Base-by-base conservation (phyloP, 1,139 yeast species). In the Geotrichum europaeum region DNA sequence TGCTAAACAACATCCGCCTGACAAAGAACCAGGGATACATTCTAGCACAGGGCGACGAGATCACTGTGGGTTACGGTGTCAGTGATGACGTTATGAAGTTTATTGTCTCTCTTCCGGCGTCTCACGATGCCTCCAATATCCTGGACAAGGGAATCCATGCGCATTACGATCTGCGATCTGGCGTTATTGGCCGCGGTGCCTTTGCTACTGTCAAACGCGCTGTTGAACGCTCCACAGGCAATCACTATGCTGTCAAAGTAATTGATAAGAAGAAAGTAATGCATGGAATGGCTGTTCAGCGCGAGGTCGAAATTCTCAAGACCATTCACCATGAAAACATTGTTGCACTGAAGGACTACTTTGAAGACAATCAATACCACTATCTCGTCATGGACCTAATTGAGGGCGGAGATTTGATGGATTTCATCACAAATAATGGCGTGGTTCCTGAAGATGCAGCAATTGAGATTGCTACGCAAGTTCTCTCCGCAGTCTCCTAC, bases 371-470 rank as follows among this genome's bases (percentile, higher is more conserved):
- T 13, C 88, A 86, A 63, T 84, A 82, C 68, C 89, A 89, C 72
- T 94, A 89, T 71, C 79, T 94, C 65, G 92, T 94, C 4, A 92
- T 94, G 97, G 99, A 94, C 70, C 87, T 86, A 67, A 95, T 94
- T 22, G 86, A 96, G 0, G 97, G 97, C 10, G 99, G 99, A n/a
- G 99, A 94, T 72, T 77, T 94, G 63, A 94, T 94, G 99, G 98
- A 77, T 75, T 91, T 89, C 75, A 96, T 92, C 1, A 94, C 96
- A 0, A 89, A 92, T 2, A 87, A 89, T 73, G 97, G 97, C 1
- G 84, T 95, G 4, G 88, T 92, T 49, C 91, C 95, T 22, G 99
- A 92, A 73, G 91, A 85, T 58, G 96, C 96, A 2, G 87, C 94
- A 4, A 85, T 87, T 66, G 96, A 89, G 61, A 89, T 94, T 24